Evolutionary conservation across 2,329 filamentous ascomycete genomes (phyloP), one percentile per base, ranked within the genome.

Genomic region (Moelleriella libera): DNA sequence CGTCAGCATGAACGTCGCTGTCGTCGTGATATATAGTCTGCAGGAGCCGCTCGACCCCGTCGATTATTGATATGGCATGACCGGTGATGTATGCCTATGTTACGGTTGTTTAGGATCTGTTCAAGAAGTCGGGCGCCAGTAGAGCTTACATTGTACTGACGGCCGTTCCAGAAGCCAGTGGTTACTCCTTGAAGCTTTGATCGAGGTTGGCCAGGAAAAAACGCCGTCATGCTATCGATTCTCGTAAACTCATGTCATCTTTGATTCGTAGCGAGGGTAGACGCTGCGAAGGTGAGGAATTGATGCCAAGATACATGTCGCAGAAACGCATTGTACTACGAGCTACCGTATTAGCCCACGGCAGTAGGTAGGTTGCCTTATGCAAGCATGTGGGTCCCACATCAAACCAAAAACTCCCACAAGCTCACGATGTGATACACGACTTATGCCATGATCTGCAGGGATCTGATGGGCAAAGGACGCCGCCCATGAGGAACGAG

Each of bases 11-110:
- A 12, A 68, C 72, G 29, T 80, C 72, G 58, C 28, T 45, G 40
- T 92, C 83, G 58, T 94, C 85, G 58, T 92, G 82, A 68, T 95
- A 94, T 55, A 94, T 83, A 4, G 89, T 96, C 64, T 98, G 92
- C 34, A 95, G 67, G 52, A 96, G 78, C 47, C 77, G 77, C 51
- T 82, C 74, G 46, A 85, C 77, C 45, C 80, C 83, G 59, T 79
- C 76, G 55, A 97, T 80, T 57, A 98, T 82, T 47, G 92, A 80
- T 53, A 97, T 78, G 51, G 87, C 87, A 65, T 83, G 85, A 58
- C 90, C 90, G 50, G 86, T 92, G 54, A 96, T 84, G 67, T 97
- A 98, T 46, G 80, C 79, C 87, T 94, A 14, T 34, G 7, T 1
- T 6, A n/a, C 58, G 32, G 45, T 47, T 50, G 40, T 29, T 10